Conservation (phyloP, 2,329 filamentous ascomycete species). For the Berkeleyomyces rouxiae region DNA sequence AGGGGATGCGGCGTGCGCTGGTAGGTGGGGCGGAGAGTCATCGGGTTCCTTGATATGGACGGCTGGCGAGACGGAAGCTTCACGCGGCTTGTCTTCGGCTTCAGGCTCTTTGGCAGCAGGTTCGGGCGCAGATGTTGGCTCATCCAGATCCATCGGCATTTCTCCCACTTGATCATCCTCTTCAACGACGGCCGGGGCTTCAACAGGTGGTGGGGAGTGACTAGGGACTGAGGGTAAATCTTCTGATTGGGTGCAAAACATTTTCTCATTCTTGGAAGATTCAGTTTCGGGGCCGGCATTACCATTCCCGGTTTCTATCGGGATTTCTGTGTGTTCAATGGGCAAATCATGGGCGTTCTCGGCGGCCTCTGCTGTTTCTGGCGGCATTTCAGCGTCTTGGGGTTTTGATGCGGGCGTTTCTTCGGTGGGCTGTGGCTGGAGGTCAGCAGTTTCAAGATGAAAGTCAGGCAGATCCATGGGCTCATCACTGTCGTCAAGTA, state of each 20-base stretch:
- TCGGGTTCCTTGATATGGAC: conserved; percentile 16
- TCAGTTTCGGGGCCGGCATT: not conserved
- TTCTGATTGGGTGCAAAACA: not conserved
- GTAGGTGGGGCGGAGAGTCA: conserved; percentile 17
- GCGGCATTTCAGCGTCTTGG: not conserved
- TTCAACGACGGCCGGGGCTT: not conserved
- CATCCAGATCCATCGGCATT: not conserved
- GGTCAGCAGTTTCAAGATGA: not conserved
- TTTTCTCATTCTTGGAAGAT: not conserved
- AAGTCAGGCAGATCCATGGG: not conserved
- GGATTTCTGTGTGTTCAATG: not conserved
- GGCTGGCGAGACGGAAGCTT: conserved; percentile 15
- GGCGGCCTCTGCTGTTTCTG: too few species aligned
- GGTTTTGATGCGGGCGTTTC: not conserved
- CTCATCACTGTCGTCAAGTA: conserved; percentile 23
- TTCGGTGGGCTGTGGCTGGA: not conserved
- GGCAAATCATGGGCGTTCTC: too few species aligned
- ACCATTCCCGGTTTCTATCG: not conserved
- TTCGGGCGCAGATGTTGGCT: not conserved
- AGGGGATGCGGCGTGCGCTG: not conserved
- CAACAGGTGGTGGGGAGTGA: not conserved
- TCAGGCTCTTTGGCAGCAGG: conserved; percentile 8
- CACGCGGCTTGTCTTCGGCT: not conserved
- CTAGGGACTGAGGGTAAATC: not conserved
- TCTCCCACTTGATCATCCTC: conserved; percentile 13